A percentile compares a stretch with the other conserved stretches of the same genome.
These are phyloP conservation scores for Pleurotus sapidus DNA, from an alignment of 768 basidiomycete species.

Conservation along the genomic window DNA sequence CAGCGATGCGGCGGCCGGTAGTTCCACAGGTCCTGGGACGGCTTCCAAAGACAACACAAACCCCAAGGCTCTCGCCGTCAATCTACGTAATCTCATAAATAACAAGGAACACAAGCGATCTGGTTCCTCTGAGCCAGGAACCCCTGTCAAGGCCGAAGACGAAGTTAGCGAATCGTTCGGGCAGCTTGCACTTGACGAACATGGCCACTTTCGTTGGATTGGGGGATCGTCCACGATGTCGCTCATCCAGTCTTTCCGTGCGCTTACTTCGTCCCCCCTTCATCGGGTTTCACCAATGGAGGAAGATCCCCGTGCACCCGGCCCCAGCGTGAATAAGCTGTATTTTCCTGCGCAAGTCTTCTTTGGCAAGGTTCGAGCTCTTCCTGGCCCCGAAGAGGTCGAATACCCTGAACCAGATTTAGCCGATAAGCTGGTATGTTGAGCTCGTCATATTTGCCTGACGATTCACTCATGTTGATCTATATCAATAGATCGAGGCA, in stretches of 20 bases:
- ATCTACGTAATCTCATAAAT: constrained; percentile 4
- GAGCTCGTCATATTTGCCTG: background rate
- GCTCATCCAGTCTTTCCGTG: constrained; percentile 83
- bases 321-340: constrained; percentile 78
- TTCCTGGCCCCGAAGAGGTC: constrained; percentile 82
- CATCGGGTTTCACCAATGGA: constrained; percentile 82
- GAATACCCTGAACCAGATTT: constrained; percentile 84
- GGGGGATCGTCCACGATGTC: constrained; percentile 92
- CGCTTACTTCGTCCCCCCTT: constrained; percentile 68
- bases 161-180: constrained; percentile 85
- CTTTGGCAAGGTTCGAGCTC: constrained; percentile 81
- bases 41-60: constrained; percentile 28
- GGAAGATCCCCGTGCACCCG: constrained; percentile 76
- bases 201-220: constrained; percentile 90
- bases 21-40: constrained; percentile 33
- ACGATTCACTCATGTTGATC: constrained; percentile 20
- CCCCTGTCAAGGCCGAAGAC: constrained; percentile 59
- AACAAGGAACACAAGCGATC: constrained; percentile 7
- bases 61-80: constrained; percentile 3
- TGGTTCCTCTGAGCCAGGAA: constrained; percentile 29
- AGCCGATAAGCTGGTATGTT: constrained; percentile 79
- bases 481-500: constrained; percentile 62
- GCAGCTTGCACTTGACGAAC: constrained; percentile 84
- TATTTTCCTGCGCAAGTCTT: constrained; percentile 88
- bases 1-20: constrained; percentile 28